These are phyloP conservation scores for Dryas drummondii DNA, from an alignment of 306 rosid species.

Conservation along the genomic window DNA sequence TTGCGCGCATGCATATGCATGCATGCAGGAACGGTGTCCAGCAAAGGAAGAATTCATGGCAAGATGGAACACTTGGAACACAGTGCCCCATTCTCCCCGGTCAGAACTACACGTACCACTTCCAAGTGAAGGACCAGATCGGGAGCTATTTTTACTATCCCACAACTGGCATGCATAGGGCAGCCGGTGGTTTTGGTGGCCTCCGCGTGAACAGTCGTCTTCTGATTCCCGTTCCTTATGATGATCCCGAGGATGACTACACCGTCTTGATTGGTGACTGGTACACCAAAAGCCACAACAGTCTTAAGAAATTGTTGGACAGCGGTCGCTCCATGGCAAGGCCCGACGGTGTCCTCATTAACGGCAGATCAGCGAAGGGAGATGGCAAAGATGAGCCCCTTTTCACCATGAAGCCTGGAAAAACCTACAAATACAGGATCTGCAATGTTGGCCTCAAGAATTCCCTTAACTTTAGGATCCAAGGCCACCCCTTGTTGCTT, in stretches of 20 bases:
- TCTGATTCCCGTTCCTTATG: conserved; percentile 78
- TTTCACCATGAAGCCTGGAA: conserved; percentile 67
- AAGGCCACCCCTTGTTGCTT: conserved; percentile 55
- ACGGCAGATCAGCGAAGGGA: conserved; percentile 55
- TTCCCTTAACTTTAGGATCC: conserved; percentile 70
- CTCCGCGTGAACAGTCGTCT: conserved; percentile 66
- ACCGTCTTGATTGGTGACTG: conserved; percentile 73
- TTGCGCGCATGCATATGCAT: too few species aligned
- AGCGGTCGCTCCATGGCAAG: conserved; percentile 52
- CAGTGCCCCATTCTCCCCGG: conserved; percentile 71
- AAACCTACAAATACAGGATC: conserved; percentile 68
- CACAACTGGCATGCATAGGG: conserved; percentile 46
- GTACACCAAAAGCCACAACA: conserved; percentile 62
- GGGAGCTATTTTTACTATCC: conserved; percentile 72
- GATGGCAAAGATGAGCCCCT: conserved; percentile 58
- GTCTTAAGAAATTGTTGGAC: conserved; percentile 47
- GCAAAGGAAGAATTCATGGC: conserved; percentile 83
- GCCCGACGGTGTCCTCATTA: conserved; percentile 57
- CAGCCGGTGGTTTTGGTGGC: conserved; percentile 69
- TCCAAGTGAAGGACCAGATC: conserved; percentile 83
- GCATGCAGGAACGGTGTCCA: conserved; percentile 58
- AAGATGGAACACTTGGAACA: conserved; percentile 63
- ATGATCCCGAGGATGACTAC: conserved; percentile 81
- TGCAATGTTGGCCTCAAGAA: conserved; percentile 72
- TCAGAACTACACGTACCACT: conserved; percentile 58